Conservation (phyloP, 73 alveolate genomes). For the Tetrahymena borealis region DNA sequence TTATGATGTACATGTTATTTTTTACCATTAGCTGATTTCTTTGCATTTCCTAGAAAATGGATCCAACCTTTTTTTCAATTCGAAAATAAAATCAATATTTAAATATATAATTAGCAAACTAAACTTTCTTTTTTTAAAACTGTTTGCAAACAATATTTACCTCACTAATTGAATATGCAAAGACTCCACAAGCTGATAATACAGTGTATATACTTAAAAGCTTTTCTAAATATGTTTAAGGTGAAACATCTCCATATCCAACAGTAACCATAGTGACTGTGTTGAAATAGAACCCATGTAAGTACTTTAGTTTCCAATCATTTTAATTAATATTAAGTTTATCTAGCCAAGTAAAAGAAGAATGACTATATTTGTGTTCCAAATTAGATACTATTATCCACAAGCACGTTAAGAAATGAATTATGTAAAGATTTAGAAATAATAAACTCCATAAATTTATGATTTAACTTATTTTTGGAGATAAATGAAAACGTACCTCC, state of each 20-base stretch:
- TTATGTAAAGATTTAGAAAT: neutral
- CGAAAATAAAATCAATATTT: neutral
- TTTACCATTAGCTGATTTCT: neutral
- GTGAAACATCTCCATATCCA: slow-evolving; percentile 73
- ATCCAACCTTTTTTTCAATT: neutral
- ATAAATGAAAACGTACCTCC: neutral
- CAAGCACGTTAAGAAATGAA: neutral
- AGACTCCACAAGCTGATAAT: slow-evolving; percentile 57
- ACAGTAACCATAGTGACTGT: slow-evolving; percentile 65
- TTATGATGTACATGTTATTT: neutral
- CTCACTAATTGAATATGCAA: slow-evolving; percentile 40
- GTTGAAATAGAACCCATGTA: slow-evolving; percentile 61
- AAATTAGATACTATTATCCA: neutral
- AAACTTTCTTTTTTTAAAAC: no score
- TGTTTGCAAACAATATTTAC: neutral
- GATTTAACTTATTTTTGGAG: neutral
- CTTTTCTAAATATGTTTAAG: slow-evolving; percentile 49
- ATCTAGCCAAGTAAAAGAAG: neutral
- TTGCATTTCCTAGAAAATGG: slow-evolving; percentile 6
- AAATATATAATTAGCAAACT: no score
- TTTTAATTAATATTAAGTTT: neutral
- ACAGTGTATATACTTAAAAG: slow-evolving; percentile 43
- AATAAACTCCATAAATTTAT: neutral
- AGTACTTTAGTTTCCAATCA: slow-evolving; percentile 5
- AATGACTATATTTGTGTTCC: neutral